Conservation (phyloP, 2,329 filamentous ascomycete species). For the Cytospora schulzeri region DNA sequence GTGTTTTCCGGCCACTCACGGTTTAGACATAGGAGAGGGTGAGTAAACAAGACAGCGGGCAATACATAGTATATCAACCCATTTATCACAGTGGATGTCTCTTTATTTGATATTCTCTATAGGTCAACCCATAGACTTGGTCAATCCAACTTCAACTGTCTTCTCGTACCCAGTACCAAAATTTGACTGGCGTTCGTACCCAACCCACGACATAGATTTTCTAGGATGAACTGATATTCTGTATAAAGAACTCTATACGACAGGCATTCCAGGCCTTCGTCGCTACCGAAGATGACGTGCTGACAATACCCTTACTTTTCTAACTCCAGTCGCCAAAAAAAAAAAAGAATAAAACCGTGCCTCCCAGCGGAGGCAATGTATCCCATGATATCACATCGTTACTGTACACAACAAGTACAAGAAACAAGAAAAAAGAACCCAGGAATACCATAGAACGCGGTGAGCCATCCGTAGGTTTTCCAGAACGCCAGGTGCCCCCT, state of each 20-base stretch:
- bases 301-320: neutral
- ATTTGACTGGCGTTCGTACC: neutral
- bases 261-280: slow-evolving; percentile 9
- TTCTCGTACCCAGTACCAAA: neutral
- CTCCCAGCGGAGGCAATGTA: neutral
- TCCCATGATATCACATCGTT: neutral
- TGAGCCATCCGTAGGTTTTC: slow-evolving; percentile 5
- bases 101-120: neutral
- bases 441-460: neutral
- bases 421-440: neutral
- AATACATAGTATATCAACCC: too few species aligned
- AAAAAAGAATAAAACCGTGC: neutral
- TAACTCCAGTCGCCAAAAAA: neutral
- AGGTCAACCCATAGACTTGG: neutral
- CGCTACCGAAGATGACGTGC: neutral
- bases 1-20: neutral
- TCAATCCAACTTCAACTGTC: neutral
- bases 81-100: neutral
- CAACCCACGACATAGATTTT: neutral
- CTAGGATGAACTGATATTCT: neutral
- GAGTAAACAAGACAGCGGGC: too few species aligned
- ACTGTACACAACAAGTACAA: slow-evolving; percentile 14
- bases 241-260: slow-evolving; percentile 2
- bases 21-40: neutral
- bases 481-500: slow-evolving; percentile 14